Evolutionary conservation across 1,139 yeast species (phyloP).

Genomic region (Protomyces macrosporus): DNA sequence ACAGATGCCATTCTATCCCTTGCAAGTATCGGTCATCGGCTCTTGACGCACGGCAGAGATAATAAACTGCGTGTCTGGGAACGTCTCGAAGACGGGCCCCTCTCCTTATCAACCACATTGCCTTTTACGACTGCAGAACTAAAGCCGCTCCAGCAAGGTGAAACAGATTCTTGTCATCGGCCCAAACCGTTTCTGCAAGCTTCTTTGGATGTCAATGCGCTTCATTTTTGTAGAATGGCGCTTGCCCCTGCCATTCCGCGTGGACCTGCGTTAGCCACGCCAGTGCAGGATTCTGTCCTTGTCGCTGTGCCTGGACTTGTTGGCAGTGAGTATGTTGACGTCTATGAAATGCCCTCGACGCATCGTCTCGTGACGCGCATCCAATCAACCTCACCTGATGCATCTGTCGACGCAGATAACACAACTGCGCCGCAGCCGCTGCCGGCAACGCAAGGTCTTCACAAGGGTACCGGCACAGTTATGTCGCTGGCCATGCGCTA

Average conservation of each 20-base stretch:
- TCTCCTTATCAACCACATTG: neutral
- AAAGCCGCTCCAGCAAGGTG: neutral
- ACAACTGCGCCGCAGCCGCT: neutral
- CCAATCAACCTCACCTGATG: neutral
- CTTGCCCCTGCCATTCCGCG: neutral
- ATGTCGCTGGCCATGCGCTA: conserved; percentile 11
- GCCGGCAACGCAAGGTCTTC: neutral
- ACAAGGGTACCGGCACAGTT: conserved; percentile 19
- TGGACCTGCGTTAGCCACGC: neutral
- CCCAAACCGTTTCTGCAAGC: conserved; percentile 1
- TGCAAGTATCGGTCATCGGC: neutral
- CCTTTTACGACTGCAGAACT: neutral
- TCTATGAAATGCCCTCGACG: conserved; percentile 6
- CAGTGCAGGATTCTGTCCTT: neutral
- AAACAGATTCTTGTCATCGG: neutral
- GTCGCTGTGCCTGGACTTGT: conserved; percentile 17
- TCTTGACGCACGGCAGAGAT: conserved; percentile 20
- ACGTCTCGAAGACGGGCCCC: neutral
- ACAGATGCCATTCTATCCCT: conserved; percentile 1
- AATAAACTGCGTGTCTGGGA: conserved; percentile 19
- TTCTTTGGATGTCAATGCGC: conserved; percentile 17
- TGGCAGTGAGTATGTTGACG: conserved; percentile 13
- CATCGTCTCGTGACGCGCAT: conserved; percentile 10
- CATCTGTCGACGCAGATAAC: neutral
- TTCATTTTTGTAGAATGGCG: conserved; percentile 12